Percentiles rank a stretch among this genome's conserved stretches.
Evolutionary conservation across 1,139 yeast species (phyloP).

Genomic region (Pneumocystis canis): DNA sequence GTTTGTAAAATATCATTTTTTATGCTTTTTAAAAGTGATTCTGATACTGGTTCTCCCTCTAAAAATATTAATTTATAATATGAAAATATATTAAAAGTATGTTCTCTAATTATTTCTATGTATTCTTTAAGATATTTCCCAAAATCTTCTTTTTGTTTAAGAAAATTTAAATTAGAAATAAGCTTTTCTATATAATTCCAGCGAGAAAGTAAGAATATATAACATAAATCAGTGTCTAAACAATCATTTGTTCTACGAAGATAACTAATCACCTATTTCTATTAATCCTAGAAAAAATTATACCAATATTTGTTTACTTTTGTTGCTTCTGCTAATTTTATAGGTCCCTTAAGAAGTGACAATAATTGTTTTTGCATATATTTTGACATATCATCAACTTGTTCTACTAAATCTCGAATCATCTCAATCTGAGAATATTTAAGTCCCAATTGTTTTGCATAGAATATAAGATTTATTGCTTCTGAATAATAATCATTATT

Average conservation of each 20-base stretch:
- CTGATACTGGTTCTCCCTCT: background rate
- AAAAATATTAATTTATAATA: background rate
- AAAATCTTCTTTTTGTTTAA: background rate
- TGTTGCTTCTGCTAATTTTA: background rate
- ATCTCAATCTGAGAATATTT: background rate
- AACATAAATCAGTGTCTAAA: background rate
- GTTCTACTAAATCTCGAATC: background rate
- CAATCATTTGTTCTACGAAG: background rate
- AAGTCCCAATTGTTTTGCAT: background rate
- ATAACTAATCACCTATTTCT: background rate
- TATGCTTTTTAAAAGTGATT: background rate
- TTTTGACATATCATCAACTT: background rate
- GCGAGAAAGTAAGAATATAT: background rate
- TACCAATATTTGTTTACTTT: background rate
- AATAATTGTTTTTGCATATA: background rate
- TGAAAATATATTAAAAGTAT: background rate
- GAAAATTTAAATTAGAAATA: background rate
- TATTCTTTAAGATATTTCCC: background rate
- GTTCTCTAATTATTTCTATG: background rate
- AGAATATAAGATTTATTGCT: background rate
- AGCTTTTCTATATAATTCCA: background rate
- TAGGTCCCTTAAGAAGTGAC: background rate
- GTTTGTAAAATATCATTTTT: background rate
- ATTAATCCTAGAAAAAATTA: background rate
- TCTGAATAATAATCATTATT: background rate